Conservation (phyloP, 768 basidiomycete species). For the Trametes cubensis region DNA sequence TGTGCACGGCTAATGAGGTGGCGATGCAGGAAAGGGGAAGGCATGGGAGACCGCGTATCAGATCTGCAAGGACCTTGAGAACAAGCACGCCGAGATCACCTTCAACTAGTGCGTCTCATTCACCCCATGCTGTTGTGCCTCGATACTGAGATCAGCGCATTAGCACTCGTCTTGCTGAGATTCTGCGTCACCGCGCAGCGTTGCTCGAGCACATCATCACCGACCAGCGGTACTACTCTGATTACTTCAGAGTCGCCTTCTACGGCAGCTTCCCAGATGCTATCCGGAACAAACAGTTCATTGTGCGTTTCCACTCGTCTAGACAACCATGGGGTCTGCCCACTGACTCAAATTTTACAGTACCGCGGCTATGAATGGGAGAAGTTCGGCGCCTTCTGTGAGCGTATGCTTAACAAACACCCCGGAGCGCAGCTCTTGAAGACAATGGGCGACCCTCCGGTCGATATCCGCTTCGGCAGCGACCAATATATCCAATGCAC, state of each 20-base stretch:
- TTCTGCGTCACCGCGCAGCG: conserved; percentile 84
- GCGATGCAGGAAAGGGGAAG: conserved; percentile 79
- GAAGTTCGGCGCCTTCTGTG: conserved; percentile 86
- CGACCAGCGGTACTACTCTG: conserved; percentile 83
- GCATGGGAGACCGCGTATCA: conserved; percentile 97
- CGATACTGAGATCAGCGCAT: not conserved
- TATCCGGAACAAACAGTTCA: conserved; percentile 87
- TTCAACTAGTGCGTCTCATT: conserved; percentile 77
- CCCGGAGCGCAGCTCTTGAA: conserved; percentile 82
- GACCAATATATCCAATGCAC: conserved; percentile 91
- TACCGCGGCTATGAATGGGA: conserved; percentile 97
- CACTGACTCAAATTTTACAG: conserved; percentile 40
- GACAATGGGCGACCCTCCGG: conserved; percentile 71
- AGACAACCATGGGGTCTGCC: not conserved
- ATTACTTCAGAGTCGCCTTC: conserved; percentile 93
- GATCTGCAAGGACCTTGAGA: conserved; percentile 88
- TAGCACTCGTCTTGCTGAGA: conserved; percentile 81
- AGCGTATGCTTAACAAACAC: conserved; percentile 90
- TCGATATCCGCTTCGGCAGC: conserved; percentile 75
- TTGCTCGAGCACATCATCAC: conserved; percentile 84
- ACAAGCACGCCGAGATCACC: conserved; percentile 85
- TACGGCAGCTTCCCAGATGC: conserved; percentile 90
- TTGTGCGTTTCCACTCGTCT: conserved; percentile 50
- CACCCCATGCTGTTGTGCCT: not conserved
- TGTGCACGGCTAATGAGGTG: conserved; percentile 10